These are phyloP conservation scores for Populus tomentosa DNA, from an alignment of 441 rosid species.

Conservation along the genomic window DNA sequence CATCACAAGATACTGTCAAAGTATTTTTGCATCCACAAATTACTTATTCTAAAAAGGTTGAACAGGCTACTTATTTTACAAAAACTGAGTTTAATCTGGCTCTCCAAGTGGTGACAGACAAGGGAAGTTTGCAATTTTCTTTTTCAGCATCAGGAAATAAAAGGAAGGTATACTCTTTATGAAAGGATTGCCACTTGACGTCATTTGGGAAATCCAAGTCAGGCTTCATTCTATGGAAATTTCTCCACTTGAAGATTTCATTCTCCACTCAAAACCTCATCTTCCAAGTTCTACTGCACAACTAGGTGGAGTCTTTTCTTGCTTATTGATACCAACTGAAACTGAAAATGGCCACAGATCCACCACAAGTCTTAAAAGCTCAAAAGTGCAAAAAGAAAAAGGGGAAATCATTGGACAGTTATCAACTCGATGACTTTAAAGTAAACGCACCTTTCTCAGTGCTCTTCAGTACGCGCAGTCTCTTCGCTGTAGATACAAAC, in stretches of 20 bases:
- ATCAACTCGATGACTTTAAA: neutral
- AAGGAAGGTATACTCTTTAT: neutral
- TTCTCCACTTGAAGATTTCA: neutral
- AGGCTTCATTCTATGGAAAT: neutral
- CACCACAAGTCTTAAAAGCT: neutral
- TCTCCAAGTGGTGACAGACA: neutral
- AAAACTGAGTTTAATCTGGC: neutral
- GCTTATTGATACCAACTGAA: neutral
- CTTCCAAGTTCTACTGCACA: neutral
- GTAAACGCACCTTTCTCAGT: conserved; percentile 24
- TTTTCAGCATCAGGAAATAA: neutral
- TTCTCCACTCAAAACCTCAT: neutral
- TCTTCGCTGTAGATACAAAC: conserved; percentile 62
- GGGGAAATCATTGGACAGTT: neutral
- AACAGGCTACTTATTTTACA: neutral
- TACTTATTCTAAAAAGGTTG: neutral
- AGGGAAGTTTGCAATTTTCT: neutral
- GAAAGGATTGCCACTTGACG: neutral
- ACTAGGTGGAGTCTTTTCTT: conserved; percentile 1
- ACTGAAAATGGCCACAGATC: neutral
- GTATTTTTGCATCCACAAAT: neutral
- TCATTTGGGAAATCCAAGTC: neutral
- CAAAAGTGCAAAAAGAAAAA: neutral
- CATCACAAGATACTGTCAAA: neutral
- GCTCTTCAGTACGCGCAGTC: conserved; percentile 66